phyloP scores from a whole-genome alignment of 2,329 filamentous ascomycete species.

The Arthrobotrys sinensis region DNA sequence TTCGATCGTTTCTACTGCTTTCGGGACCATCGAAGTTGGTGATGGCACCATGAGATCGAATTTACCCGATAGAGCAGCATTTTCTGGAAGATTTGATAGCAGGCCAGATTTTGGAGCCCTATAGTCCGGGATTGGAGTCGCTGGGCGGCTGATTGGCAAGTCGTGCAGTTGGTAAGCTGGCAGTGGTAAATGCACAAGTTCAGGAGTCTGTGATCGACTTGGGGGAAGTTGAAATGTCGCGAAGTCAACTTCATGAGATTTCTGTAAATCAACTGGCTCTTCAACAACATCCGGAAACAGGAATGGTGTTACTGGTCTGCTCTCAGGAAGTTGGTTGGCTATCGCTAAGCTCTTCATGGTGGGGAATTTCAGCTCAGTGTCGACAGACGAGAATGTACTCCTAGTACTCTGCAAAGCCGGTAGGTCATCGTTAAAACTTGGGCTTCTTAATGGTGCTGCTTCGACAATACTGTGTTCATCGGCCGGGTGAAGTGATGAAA shows the following conservation, averaged over 20 bases:
- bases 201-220: conserved; percentile 31
- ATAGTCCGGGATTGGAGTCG: conserved; percentile 10
- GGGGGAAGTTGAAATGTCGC: conserved; percentile 15
- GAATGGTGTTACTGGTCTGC: conserved; percentile 41
- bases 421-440: conserved; percentile 4
- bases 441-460: not conserved
- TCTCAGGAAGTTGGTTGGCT: conserved; percentile 19
- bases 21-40: not conserved
- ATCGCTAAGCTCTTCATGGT: not conserved
- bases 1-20: too few relatives aligned
- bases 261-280: not conserved
- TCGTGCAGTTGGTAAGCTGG: not conserved
- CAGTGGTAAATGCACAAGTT: not conserved
- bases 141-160: conserved; percentile 43
- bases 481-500: not conserved
- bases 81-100: not conserved
- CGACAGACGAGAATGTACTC: conserved; percentile 13
- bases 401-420: conserved; percentile 28
- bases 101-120: not conserved
- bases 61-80: not conserved
- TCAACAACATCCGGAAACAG: not conserved
- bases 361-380: not conserved
- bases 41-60: not conserved
- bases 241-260: not conserved
- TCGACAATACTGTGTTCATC: not conserved